Evolutionary conservation across 2,329 filamentous ascomycete genomes (phyloP).

Genomic region (Aspergillus neotritici): DNA sequence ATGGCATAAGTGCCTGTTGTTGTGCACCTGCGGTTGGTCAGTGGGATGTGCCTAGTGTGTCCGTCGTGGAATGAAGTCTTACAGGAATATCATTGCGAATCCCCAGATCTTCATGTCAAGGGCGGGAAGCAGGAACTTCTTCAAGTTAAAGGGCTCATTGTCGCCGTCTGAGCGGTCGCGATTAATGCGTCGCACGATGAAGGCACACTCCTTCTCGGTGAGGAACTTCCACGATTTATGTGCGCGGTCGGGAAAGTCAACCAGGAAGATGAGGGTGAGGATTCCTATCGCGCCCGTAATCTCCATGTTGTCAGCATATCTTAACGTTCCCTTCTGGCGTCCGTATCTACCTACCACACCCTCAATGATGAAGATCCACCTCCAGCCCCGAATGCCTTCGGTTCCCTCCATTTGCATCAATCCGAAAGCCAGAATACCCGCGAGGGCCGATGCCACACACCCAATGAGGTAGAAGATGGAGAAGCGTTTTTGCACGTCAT

Average conservation of each 20-base stretch:
- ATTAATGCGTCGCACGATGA: conserved; percentile 48
- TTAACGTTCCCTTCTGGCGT: too few relatives aligned
- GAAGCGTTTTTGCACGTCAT: conserved; percentile 30
- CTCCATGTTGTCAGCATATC: conserved; percentile 7
- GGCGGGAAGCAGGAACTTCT: conserved; percentile 44
- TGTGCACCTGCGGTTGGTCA: conserved; percentile 35
- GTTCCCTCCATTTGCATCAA: conserved; percentile 40
- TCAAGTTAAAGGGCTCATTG: conserved; percentile 43
- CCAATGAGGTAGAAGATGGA: conserved; percentile 48
- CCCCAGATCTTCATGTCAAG: conserved; percentile 52
- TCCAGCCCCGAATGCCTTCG: conserved; percentile 42
- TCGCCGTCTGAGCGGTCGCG: conserved; percentile 49
- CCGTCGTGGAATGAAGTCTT: conserved; percentile 34
- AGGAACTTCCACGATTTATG: conserved; percentile 32
- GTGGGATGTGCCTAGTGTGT: background rate
- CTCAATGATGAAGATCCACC: conserved; percentile 54
- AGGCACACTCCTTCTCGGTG: conserved; percentile 39
- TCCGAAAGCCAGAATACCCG: conserved; percentile 44
- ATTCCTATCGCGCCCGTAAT: conserved; percentile 25
- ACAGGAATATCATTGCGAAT: conserved; percentile 49
- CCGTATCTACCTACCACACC: conserved; percentile 31
- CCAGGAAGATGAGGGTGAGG: conserved; percentile 31
- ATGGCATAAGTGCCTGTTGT: conserved; percentile 72
- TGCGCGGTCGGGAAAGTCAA: conserved; percentile 34
- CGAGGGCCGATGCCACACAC: conserved; percentile 43